A percentile compares a stretch with the other conserved stretches of the same genome.
Conservation (phyloP, 1,284 basidiomycete species). For the Polyporus tsugae region DNA sequence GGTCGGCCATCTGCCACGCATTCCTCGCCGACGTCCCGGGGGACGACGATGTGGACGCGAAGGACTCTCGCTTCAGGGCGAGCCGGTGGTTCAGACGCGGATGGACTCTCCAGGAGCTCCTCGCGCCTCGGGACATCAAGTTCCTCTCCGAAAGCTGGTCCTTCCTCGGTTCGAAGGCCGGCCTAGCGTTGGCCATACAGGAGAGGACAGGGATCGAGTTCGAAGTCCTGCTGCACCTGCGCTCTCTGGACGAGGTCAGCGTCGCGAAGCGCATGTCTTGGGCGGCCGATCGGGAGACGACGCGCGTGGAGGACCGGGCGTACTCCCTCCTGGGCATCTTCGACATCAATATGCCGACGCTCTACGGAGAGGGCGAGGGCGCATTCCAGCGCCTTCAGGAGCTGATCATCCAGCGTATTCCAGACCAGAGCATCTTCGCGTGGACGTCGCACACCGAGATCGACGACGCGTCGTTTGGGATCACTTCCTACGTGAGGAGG, state of each 20-base stretch:
- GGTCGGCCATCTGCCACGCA: background rate
- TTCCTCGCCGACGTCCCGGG: background rate
- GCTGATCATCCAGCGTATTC: background rate
- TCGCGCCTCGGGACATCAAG: background rate
- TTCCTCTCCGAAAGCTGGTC: background rate
- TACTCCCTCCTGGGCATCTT: slow-evolving; percentile 3
- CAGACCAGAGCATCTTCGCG: slow-evolving; percentile 1
- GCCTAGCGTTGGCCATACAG: background rate
- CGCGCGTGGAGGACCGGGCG: slow-evolving; percentile 1
- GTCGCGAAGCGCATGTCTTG: slow-evolving; percentile 9
- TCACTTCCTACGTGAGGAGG: no score
- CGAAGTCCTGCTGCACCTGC: background rate
- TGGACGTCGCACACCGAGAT: background rate
- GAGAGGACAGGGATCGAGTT: no score
- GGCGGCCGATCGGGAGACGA: slow-evolving; percentile 1
- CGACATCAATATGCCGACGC: slow-evolving; percentile 1
- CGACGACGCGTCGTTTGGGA: no score
- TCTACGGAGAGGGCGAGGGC: background rate
- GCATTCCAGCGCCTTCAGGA: background rate
- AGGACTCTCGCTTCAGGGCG: background rate
- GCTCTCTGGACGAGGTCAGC: background rate
- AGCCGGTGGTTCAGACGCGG: slow-evolving; percentile 1
- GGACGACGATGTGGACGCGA: background rate
- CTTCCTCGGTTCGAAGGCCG: background rate
- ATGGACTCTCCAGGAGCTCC: slow-evolving; percentile 6